Percentiles rank a stretch among this genome's conserved stretches.
These are phyloP conservation scores for Chloranthus sessilifolius DNA, from an alignment of 164 flowering plant species.

Conservation along the genomic window DNA sequence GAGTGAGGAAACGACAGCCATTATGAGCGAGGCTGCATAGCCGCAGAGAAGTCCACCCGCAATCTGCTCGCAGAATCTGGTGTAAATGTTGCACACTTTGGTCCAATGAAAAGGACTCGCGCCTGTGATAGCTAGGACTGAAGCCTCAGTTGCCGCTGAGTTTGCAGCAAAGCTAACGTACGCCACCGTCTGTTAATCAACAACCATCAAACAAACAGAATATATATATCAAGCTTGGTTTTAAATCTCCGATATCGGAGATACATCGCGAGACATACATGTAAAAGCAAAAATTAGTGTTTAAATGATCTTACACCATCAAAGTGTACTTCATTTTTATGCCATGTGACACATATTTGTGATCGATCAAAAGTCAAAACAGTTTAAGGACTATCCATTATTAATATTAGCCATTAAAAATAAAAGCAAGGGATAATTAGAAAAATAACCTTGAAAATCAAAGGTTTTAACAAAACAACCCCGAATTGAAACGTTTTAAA, in stretches of 20 bases:
- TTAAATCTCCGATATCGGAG: background rate
- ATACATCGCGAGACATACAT: background rate
- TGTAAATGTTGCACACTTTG: slow-evolving; percentile 61
- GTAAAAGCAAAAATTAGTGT: background rate
- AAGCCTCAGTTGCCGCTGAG: slow-evolving; percentile 40
- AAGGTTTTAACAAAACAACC: no score
- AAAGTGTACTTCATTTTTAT: background rate
- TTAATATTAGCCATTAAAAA: no score
- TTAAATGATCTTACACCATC: background rate
- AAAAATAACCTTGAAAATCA: no score
- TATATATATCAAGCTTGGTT: background rate
- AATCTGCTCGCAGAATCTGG: slow-evolving; percentile 62
- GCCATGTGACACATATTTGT: no score
- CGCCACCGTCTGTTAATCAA: slow-evolving; percentile 33
- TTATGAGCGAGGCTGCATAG: slow-evolving; percentile 24
- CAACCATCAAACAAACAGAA: background rate
- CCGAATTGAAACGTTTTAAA: no score
- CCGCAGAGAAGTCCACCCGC: slow-evolving; percentile 49
- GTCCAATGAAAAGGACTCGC: slow-evolving; percentile 45
- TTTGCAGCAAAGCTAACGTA: slow-evolving; percentile 37
- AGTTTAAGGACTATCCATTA: no score
- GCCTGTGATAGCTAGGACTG: slow-evolving; percentile 50
- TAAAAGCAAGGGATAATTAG: no score
- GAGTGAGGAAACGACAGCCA: slow-evolving; percentile 35
- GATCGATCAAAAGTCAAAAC: no score